Percentiles rank a stretch among this genome's conserved stretches.
Conservation (phyloP, 2,329 filamentous ascomycete genomes). For the Trichophyton simii region DNA sequence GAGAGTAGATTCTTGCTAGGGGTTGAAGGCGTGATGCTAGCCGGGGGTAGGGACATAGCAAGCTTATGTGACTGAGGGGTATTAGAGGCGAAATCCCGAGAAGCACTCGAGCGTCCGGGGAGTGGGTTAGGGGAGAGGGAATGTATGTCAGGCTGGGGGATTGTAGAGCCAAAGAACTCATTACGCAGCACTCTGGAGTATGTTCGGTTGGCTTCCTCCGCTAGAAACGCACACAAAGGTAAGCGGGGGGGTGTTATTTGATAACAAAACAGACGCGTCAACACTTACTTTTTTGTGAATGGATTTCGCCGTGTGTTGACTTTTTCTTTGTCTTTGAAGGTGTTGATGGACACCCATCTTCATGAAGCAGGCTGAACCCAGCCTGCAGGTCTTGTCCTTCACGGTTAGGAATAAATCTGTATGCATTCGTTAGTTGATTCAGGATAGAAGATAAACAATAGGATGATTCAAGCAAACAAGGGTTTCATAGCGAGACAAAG, state of each 20-base stretch:
- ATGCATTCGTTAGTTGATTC: not conserved
- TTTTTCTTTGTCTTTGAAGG: conserved; percentile 76
- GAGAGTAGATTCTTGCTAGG: conserved; percentile 96
- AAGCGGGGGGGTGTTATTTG: conserved; percentile 9
- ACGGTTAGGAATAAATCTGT: conserved; percentile 86
- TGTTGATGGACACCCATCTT: conserved; percentile 84
- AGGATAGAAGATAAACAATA: not conserved
- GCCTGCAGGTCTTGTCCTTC: conserved; percentile 87
- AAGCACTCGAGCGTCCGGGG: conserved; percentile 34
- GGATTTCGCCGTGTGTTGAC: conserved; percentile 74
- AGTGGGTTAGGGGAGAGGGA: conserved; percentile 47
- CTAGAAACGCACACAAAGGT: conserved; percentile 30
- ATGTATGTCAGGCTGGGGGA: conserved; percentile 65
- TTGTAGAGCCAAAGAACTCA: conserved; percentile 81
- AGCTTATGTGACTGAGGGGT: conserved; percentile 63
- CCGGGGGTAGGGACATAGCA: conserved; percentile 53
- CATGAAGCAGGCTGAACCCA: conserved; percentile 81
- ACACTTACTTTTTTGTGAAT: conserved; percentile 77
- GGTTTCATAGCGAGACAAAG: not conserved
- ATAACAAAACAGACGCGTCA: conserved; percentile 2
- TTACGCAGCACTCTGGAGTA: conserved; percentile 78
- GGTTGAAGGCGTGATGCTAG: conserved; percentile 73
- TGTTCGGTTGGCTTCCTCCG: conserved; percentile 87
- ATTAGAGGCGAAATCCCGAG: conserved; percentile 57
- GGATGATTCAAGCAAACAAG: not conserved